Percentiles rank a stretch among this genome's conserved stretches.
Evolutionary conservation across 2,329 filamentous ascomycete genomes (phyloP).

Genomic region (Didymella lethalis): DNA sequence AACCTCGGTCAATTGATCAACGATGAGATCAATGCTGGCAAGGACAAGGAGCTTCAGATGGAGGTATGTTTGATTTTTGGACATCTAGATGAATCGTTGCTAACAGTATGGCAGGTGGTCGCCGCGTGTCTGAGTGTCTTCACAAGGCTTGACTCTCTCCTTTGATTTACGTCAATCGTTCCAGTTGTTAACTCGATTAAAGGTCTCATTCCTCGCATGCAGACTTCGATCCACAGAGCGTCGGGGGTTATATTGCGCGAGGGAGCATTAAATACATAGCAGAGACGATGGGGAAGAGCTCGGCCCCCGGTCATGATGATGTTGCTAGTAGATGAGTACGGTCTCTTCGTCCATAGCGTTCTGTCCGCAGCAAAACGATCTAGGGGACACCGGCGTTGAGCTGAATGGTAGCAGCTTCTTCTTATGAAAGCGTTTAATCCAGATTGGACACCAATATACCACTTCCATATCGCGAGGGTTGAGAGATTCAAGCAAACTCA

Average conservation of each 20-base stretch:
- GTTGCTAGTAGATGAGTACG: conserved; percentile 15
- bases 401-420: conserved; percentile 29
- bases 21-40: conserved; percentile 85
- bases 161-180: conserved; percentile 62
- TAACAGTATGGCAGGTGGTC: conserved; percentile 65
- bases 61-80: conserved; percentile 68
- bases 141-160: conserved; percentile 92
- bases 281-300: conserved; percentile 1
- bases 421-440: conserved; percentile 29
- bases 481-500: background rate
- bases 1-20: conserved; percentile 87
- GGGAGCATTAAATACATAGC: conserved; percentile 7
- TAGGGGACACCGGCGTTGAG: conserved; percentile 38
- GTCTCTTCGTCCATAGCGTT: conserved; percentile 38
- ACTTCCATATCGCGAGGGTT: background rate
- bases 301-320: conserved; percentile 11
- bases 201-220: background rate
- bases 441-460: conserved; percentile 10
- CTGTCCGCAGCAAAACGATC: conserved; percentile 38
- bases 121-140: conserved; percentile 97
- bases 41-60: conserved; percentile 94
- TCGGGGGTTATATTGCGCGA: background rate
- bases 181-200: conserved; percentile 18
- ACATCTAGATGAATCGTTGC: background rate
- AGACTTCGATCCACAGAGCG: background rate